Conservation (phyloP, 2,329 filamentous ascomycete species). For the Atkinsonella hypoxylon region DNA sequence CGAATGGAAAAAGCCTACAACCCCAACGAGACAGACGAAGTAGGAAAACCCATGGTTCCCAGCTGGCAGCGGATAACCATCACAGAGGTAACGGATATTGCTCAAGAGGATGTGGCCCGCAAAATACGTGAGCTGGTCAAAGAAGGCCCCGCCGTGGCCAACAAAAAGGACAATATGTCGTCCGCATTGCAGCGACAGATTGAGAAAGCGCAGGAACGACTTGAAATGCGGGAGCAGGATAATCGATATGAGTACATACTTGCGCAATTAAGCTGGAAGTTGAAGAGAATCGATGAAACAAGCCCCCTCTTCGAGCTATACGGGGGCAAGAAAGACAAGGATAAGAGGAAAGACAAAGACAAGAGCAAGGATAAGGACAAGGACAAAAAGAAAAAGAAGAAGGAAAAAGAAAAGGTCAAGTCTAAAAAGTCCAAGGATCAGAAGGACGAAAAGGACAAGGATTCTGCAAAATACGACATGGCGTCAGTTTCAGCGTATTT, state of each 20-base stretch:
- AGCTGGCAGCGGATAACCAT: constrained; percentile 29
- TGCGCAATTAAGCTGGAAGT: constrained; percentile 31
- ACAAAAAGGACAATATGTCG: constrained; percentile 28
- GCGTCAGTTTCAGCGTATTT: constrained; percentile 34
- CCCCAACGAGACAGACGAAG: constrained; percentile 22
- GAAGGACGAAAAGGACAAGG: constrained; percentile 13
- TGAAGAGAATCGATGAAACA: constrained; percentile 16
- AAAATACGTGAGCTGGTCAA: constrained; percentile 26
- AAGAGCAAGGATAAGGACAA: constrained; percentile 7
- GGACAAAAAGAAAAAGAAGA: constrained; percentile 10
- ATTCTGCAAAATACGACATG: constrained; percentile 23
- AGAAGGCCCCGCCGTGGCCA: constrained; percentile 13
- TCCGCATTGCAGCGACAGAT: constrained; percentile 29
- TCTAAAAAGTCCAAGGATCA: constrained; percentile 13
- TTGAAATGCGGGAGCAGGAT: constrained; percentile 25
- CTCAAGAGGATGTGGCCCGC: constrained; percentile 23
- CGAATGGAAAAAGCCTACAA: constrained; percentile 28
- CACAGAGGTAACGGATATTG: constrained; percentile 23
- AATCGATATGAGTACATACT: constrained; percentile 27
- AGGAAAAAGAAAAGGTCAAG: constrained; percentile 4
- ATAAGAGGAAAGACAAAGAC: constrained; percentile 9
- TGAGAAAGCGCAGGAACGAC: constrained; percentile 23
- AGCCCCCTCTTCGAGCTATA: constrained; percentile 1
- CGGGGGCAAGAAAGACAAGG: background rate
- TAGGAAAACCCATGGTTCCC: constrained; percentile 20